phyloP scores from a whole-genome alignment of 495 filamentous ascomycete genomes.

The Chaetomium cochliodes region DNA sequence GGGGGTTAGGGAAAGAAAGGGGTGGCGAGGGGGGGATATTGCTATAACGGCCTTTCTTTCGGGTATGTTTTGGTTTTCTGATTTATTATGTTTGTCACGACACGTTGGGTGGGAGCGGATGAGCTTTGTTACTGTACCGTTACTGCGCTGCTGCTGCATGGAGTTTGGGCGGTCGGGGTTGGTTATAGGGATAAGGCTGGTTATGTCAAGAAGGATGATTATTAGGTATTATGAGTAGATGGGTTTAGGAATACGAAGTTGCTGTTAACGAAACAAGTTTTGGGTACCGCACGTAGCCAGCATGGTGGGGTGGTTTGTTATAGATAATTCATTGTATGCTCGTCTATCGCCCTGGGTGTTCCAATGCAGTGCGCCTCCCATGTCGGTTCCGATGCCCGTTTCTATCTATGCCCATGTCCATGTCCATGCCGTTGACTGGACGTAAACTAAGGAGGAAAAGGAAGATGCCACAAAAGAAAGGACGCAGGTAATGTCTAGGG shows the following conservation, averaged over 20 bases:
- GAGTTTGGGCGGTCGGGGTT: constrained; percentile 7
- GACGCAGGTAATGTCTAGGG: neutral
- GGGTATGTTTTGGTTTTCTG: neutral
- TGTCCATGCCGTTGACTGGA: neutral
- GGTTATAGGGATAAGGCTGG: neutral
- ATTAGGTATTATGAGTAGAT: neutral
- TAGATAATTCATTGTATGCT: neutral
- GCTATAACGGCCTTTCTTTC: neutral
- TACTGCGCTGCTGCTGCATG: constrained; percentile 11
- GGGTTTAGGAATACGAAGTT: neutral
- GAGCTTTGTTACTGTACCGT: constrained; percentile 7
- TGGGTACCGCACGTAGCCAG: neutral
- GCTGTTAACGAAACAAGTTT: neutral
- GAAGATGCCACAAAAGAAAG: neutral
- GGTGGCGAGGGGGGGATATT: neutral
- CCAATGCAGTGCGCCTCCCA: neutral
- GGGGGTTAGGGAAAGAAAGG: constrained; percentile 5
- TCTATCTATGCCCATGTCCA: neutral
- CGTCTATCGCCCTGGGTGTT: neutral
- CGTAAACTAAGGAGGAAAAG: neutral
- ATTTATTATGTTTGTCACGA: neutral
- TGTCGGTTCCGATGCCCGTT: neutral
- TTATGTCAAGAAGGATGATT: neutral
- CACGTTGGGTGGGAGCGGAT: neutral
- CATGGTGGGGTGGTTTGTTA: neutral